Base-by-base conservation (phyloP, 1,139 yeast species). In the Meyerozyma athensensis region DNA sequence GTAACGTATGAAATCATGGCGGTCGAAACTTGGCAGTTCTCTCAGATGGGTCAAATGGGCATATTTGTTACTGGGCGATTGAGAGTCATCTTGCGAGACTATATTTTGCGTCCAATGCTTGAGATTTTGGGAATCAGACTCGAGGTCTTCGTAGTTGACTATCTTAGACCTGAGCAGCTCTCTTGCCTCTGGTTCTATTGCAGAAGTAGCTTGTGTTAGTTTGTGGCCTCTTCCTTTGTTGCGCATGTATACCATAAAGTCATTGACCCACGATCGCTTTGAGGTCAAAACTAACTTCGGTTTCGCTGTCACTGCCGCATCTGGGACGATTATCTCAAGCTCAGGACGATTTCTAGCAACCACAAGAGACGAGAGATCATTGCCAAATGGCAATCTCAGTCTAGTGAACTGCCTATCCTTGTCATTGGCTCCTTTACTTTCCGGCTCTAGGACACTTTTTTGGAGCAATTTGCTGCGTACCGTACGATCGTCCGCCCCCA, bases 1-100 rank as follows among this genome's bases (percentile, higher is more conserved):
- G 39, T 47, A 67, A 6, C 52, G 48, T 4, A 60, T 55, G 39
- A 67, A 63, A 17, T 58, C 60, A n/a, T 52, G 53, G 24, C 60
- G 50, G 37, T 62, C 58, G 19, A 59, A 43, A 22, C 50, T 53
- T 34, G 22, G 23, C 20, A 33, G 10, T 13, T 5, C 28, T 10
- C 12, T 48, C 50, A 32, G 44, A 30, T 43, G 38, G 9, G 33
- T 34, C 12, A 24, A 24, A 7, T 33, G 26, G 18, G 42, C 39
- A 9, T 6, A 7, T 5, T n/a, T 10, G 5, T 9, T 3, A 12
- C 16, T 4, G 17, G 14, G 17, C 5, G 12, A 9, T 14, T 40
- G 38, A 8, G 38, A 12, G 12, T 38, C 33, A 6, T 41, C 39
- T 20, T 46, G 46, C 23, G 49, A 46, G 7, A 51, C 54, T n/a